Conservation (phyloP, 768 basidiomycete genomes). For the Mycena floridula region DNA sequence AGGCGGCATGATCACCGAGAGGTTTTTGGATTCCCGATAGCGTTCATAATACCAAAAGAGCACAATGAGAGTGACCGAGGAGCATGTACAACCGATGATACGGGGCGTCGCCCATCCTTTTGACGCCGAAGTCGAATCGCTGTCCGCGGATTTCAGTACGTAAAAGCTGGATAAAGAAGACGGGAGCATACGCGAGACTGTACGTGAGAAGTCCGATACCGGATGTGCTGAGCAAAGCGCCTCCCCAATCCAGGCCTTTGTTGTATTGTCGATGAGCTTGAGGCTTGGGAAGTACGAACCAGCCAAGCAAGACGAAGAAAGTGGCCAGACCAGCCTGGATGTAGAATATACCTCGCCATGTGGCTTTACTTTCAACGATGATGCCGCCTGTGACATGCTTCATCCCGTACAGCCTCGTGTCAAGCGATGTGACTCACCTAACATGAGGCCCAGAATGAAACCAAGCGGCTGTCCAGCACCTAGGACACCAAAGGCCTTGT, state of each 20-base stretch:
- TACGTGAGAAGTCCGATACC: conserved; percentile 22
- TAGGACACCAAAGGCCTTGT: conserved; percentile 19
- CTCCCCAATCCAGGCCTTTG: conserved; percentile 25
- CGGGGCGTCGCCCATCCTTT: conserved; percentile 23
- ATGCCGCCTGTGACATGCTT: conserved; percentile 13
- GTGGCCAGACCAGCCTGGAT: conserved; percentile 17
- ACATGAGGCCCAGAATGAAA: conserved; percentile 22
- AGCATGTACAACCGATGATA: conserved; percentile 15
- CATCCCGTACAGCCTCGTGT: background rate
- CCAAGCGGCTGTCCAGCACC: conserved; percentile 23
- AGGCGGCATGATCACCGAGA: conserved; percentile 19
- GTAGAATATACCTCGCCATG: conserved; percentile 20
- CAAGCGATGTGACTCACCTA: conserved; percentile 8
- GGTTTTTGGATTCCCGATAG: conserved; percentile 13
- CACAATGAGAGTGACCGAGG: conserved; percentile 15
- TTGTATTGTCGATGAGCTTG: conserved; percentile 11
- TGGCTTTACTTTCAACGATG: conserved; percentile 14
- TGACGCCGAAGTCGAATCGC: conserved; percentile 18
- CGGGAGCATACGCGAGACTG: conserved; percentile 21
- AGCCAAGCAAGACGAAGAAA: conserved; percentile 13
- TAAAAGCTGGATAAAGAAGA: background rate
- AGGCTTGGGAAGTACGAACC: conserved; percentile 6
- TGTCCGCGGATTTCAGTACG: background rate
- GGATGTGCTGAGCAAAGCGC: conserved; percentile 18
- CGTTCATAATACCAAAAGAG: conserved; percentile 17